phyloP scores from a whole-genome alignment of 2,329 filamentous ascomycete species.

The Juglanconis oblonga region DNA sequence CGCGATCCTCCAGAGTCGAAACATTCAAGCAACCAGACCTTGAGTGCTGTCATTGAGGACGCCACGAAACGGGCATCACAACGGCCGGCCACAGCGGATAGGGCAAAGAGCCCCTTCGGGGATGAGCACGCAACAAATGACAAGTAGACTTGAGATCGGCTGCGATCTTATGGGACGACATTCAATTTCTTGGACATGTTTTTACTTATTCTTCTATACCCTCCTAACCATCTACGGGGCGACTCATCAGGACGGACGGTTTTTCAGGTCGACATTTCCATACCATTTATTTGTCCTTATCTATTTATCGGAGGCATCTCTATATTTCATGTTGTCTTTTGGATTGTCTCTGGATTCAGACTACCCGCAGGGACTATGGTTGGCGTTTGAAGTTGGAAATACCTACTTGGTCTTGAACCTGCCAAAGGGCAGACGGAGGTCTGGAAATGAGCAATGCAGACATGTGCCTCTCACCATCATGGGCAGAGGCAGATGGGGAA shows the following conservation, averaged over 20 bases:
- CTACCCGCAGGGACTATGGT: not conserved
- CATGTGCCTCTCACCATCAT: not conserved
- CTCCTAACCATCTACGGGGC: not conserved
- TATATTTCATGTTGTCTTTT: slow-evolving; percentile 6
- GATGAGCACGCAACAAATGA: slow-evolving; percentile 58
- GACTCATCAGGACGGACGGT: not conserved
- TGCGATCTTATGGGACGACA: not conserved
- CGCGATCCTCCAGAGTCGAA: slow-evolving; percentile 46
- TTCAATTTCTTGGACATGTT: not conserved
- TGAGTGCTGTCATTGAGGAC: slow-evolving; percentile 57
- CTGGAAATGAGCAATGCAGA: slow-evolving; percentile 10
- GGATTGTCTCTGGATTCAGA: not conserved
- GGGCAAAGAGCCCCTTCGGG: slow-evolving; percentile 50
- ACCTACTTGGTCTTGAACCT: slow-evolving; percentile 1
- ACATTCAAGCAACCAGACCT: slow-evolving; percentile 40
- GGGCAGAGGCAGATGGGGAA: not conserved
- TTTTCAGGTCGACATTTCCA: not conserved
- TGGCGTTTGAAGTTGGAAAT: slow-evolving; percentile 11
- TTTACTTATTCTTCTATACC: not conserved
- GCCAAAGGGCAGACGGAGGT: not conserved
- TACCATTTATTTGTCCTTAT: not conserved
- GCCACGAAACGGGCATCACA: slow-evolving; percentile 40
- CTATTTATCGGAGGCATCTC: not conserved
- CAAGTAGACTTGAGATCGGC: not conserved
- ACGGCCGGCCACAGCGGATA: slow-evolving; percentile 28